A percentile compares a stretch with the other conserved stretches of the same genome.
Evolutionary conservation across 208 protist genomes (phyloP).

Genomic region (Lotmaria passim): DNA sequence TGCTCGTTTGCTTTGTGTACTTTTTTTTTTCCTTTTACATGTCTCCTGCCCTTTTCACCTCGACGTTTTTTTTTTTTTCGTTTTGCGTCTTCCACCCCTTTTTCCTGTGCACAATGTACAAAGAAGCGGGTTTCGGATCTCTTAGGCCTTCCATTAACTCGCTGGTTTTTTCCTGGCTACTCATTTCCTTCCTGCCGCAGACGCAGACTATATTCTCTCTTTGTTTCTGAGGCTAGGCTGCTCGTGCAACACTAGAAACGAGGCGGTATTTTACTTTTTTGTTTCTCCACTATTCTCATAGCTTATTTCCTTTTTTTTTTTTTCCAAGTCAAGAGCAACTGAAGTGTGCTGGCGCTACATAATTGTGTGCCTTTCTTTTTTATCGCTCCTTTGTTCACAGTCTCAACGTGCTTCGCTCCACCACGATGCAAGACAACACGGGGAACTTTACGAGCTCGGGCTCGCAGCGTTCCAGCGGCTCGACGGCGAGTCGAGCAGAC

Average conservation of each 20-base stretch:
- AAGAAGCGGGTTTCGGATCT: no score
- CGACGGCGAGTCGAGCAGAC: slow-evolving; percentile 32
- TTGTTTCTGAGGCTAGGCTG: neutral
- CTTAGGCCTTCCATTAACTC: no score
- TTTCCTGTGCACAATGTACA: no score
- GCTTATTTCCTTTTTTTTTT: slow-evolving; percentile 1
- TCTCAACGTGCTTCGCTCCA: slow-evolving; percentile 6
- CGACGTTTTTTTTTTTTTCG: no score
- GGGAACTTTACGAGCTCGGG: slow-evolving; percentile 16
- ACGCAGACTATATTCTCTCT: no score
- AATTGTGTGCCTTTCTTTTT: neutral
- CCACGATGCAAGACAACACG: slow-evolving; percentile 17
- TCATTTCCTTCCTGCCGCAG: no score
- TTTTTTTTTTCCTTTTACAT: no score
- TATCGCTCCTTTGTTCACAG: slow-evolving; percentile 14
- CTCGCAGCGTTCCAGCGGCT: slow-evolving; percentile 21
- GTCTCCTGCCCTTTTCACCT: no score
- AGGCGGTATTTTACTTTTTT: neutral
- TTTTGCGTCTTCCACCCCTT: no score
- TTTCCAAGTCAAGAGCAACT: slow-evolving; percentile 3
- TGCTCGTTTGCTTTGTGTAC: no score
- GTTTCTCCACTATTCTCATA: neutral
- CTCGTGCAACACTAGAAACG: neutral
- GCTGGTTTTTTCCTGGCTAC: neutral
- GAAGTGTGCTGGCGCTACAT: neutral